These are phyloP conservation scores for Canavalia gladiata DNA, from an alignment of 306 rosid genomes.

Conservation along the genomic window DNA sequence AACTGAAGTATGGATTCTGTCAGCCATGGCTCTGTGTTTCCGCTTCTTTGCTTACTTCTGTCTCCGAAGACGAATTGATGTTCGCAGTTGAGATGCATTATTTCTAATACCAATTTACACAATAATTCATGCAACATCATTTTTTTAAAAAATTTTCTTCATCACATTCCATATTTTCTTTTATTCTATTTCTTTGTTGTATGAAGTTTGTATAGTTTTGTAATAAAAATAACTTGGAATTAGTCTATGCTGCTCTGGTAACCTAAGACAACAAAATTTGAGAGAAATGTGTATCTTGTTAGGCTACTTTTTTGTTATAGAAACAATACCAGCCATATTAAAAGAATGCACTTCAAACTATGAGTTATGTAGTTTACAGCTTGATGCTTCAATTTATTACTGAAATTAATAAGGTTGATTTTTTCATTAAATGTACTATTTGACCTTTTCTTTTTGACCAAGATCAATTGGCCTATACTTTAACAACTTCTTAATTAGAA, in stretches of 20 bases:
- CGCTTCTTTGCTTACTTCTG: conserved; percentile 77
- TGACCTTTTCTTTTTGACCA: background rate
- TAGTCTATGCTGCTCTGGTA: no score
- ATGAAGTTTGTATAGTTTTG: no score
- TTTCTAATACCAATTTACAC: no score
- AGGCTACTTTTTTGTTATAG: background rate
- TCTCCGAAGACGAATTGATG: conserved; percentile 66
- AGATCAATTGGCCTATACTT: no score
- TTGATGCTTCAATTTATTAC: background rate
- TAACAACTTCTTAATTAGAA: no score
- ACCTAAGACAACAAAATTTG: background rate
- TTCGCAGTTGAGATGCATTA: conserved; percentile 38
- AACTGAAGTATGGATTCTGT: conserved; percentile 77
- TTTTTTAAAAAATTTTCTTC: no score
- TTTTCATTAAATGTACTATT: background rate
- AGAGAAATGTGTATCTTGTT: background rate
- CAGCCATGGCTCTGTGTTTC: conserved; percentile 80
- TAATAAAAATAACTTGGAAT: no score
- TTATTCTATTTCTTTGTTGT: no score
- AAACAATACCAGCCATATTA: background rate
- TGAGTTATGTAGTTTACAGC: background rate
- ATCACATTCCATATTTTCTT: no score
- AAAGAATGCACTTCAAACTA: background rate
- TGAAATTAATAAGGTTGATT: background rate
- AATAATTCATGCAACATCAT: no score